Conservation (phyloP, 73 alveolate genomes). For the Effrenium voratum region DNA sequence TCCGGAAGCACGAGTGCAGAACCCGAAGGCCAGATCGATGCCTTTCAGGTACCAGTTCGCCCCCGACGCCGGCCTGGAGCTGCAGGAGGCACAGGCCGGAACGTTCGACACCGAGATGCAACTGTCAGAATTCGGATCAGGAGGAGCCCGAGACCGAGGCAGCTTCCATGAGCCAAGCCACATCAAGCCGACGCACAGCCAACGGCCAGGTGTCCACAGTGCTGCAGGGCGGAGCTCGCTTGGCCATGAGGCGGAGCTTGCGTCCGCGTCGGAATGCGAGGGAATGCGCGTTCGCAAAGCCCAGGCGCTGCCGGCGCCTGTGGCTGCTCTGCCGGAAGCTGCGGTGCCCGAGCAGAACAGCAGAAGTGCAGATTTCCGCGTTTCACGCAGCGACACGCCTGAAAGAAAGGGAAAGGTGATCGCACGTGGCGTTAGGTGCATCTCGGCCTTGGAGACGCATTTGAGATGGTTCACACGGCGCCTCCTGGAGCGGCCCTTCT, state of each 20-base stretch:
- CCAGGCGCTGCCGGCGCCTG: slow-evolving; percentile 55
- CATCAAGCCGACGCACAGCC: not conserved
- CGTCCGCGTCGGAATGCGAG: not conserved
- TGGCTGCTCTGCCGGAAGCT: slow-evolving; percentile 55
- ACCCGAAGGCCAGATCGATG: not conserved
- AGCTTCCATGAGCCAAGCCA: not conserved
- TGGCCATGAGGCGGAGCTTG: not conserved
- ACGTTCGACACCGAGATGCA: not conserved
- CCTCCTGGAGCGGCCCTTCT: slow-evolving; percentile 32
- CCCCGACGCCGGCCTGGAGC: slow-evolving; percentile 52
- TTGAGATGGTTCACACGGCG: slow-evolving; percentile 87
- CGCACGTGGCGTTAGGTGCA: slow-evolving; percentile 43
- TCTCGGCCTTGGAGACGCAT: slow-evolving; percentile 36
- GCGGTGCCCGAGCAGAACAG: not conserved
- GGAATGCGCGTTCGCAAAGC: not conserved
- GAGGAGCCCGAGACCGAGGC: not conserved
- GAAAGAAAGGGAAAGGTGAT: not conserved
- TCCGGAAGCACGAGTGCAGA: not conserved
- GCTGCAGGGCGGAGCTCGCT: not conserved
- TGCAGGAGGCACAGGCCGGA: not conserved
- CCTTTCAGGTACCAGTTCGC: slow-evolving; percentile 71
- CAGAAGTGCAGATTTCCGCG: not conserved
- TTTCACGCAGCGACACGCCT: not conserved
- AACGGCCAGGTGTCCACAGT: not conserved
- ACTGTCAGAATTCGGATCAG: not conserved